These are phyloP conservation scores for Botryotinia globosa DNA, from an alignment of 2,329 filamentous ascomycete species.

Conservation along the genomic window DNA sequence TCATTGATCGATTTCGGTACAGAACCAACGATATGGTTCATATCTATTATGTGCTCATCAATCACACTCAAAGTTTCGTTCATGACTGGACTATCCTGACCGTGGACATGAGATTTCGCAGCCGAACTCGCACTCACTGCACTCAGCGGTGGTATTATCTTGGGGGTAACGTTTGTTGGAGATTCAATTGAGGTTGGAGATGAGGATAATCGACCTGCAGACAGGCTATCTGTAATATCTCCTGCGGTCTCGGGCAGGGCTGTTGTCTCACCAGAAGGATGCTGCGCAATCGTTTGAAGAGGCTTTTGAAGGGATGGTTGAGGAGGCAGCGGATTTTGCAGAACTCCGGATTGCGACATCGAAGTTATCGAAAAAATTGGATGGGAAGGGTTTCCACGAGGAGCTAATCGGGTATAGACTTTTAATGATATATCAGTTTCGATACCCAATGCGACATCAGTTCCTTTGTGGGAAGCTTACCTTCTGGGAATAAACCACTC, in stretches of 20 bases:
- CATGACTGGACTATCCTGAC: constrained; percentile 73
- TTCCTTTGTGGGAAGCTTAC: constrained; percentile 44
- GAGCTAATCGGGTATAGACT: constrained; percentile 40
- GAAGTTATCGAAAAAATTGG: constrained; percentile 28
- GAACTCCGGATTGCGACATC: constrained; percentile 21
- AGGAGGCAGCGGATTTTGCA: constrained; percentile 21
- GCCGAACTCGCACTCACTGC: constrained; percentile 42
- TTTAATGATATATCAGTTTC: constrained; percentile 24
- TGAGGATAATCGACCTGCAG: background rate
- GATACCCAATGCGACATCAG: constrained; percentile 6
- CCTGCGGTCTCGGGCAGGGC: background rate
- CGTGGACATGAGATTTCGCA: constrained; percentile 46
- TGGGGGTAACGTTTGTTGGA: background rate
- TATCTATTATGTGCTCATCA: constrained; percentile 91
- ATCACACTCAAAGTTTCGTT: constrained; percentile 95
- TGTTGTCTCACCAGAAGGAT: background rate
- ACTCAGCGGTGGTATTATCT: constrained; percentile 38
- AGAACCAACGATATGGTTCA: constrained; percentile 50
- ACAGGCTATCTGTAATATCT: background rate
- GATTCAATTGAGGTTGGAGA: background rate
- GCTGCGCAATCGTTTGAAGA: background rate
- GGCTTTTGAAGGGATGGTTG: background rate
- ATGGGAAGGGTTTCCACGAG: constrained; percentile 36
- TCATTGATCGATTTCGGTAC: constrained; percentile 61
- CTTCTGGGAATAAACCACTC: constrained; percentile 80